phyloP scores from a whole-genome alignment of 306 rosid genomes.

The Luffa aegyptiaca region DNA sequence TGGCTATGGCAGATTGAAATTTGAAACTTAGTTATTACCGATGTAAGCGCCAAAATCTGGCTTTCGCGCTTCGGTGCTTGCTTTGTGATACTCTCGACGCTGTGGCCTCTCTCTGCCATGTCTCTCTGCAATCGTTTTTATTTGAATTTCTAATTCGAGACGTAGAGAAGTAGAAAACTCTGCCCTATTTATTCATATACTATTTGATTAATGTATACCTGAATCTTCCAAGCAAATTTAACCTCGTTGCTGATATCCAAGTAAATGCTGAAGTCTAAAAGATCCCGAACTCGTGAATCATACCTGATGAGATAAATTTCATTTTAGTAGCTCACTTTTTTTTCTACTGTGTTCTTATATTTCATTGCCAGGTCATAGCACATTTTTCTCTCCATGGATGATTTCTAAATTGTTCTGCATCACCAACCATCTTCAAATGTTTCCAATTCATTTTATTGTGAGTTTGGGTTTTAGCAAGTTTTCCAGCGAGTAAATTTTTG shows the following conservation, averaged over 20 bases:
- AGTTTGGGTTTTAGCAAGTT: too few relatives aligned
- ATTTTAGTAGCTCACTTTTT: too few relatives aligned
- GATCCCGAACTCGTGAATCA: constrained; percentile 79
- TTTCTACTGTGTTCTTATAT: too few relatives aligned
- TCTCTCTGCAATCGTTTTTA: constrained; percentile 53
- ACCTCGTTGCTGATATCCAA: constrained; percentile 98
- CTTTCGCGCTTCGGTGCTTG: constrained; percentile 92
- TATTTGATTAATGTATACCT: constrained; percentile 32
- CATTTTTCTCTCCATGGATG: too few relatives aligned
- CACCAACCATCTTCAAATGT: too few relatives aligned
- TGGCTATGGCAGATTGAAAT: not conserved
- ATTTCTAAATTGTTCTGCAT: too few relatives aligned
- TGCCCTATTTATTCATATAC: not conserved
- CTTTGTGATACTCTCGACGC: constrained; percentile 91
- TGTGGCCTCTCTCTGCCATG: constrained; percentile 98
- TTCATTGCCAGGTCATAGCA: too few relatives aligned
- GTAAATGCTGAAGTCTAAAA: constrained; percentile 94
- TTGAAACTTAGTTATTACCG: constrained; percentile 27
- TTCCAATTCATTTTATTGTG: too few relatives aligned
- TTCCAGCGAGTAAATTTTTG: too few relatives aligned
- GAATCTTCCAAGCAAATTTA: constrained; percentile 98
- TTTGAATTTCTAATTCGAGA: not conserved
- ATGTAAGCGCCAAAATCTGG: constrained; percentile 94
- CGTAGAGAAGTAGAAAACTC: not conserved
- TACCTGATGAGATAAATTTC: not conserved